A percentile compares a stretch with the other conserved stretches of the same genome.
Evolutionary conservation across 306 rosid genomes (phyloP).

Genomic region (Mimosa pudica): DNA sequence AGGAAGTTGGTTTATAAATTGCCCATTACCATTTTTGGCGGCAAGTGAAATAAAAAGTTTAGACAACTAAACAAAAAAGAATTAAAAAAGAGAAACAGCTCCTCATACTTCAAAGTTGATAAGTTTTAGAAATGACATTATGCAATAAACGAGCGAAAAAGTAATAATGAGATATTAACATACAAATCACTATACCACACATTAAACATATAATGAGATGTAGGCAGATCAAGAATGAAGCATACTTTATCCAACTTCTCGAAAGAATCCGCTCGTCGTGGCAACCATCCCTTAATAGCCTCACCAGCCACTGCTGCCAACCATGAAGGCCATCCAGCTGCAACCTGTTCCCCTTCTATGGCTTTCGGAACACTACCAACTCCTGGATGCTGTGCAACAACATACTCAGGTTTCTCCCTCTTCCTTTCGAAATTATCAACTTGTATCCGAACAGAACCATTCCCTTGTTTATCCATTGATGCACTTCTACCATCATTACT

Average conservation of each 20-base stretch:
- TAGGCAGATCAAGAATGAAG: slow-evolving; percentile 35
- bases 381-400: slow-evolving; percentile 71
- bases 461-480: slow-evolving; percentile 69
- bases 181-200: slow-evolving; percentile 24
- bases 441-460: slow-evolving; percentile 61
- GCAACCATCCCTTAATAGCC: slow-evolving; percentile 95
- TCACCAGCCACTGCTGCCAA: slow-evolving; percentile 96
- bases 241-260: slow-evolving; percentile 97
- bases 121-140: background rate
- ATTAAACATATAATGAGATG: slow-evolving; percentile 10
- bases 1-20: slow-evolving; percentile 4
- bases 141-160: background rate
- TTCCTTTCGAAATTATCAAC: slow-evolving; percentile 73
- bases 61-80: background rate
- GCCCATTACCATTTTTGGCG: background rate
- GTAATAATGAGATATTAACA: background rate
- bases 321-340: slow-evolving; percentile 99
- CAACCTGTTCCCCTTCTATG: slow-evolving; percentile 89
- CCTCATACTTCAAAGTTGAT: background rate
- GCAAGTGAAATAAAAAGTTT: slow-evolving; percentile 4
- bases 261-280: slow-evolving; percentile 93
- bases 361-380: slow-evolving; percentile 79
- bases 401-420: slow-evolving; percentile 83
- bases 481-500: slow-evolving; percentile 63
- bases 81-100: background rate